Percentiles rank a stretch among this genome's conserved stretches.
Evolutionary conservation across 2,329 filamentous ascomycete species (phyloP).

Genomic region (Aquanectria penicillioides): DNA sequence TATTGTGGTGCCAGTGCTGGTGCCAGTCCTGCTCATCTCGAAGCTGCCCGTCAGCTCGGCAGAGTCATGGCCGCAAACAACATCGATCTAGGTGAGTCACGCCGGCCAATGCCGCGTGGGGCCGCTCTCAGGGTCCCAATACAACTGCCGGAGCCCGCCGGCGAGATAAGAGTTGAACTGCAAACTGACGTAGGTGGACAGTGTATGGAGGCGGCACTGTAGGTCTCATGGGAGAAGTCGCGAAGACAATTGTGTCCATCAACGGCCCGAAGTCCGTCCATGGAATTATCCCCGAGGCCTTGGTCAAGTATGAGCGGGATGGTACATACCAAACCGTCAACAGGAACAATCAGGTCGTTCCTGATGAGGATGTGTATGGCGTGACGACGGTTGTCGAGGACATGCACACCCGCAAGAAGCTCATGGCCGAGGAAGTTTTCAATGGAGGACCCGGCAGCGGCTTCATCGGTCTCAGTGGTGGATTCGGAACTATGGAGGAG

Average conservation of each 20-base stretch:
- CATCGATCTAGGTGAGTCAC: slow-evolving; percentile 73
- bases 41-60: slow-evolving; percentile 81
- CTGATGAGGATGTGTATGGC: slow-evolving; percentile 76
- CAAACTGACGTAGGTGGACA: slow-evolving; percentile 37
- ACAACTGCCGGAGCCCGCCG: background rate
- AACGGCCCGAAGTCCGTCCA: slow-evolving; percentile 85
- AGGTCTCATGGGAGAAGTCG: slow-evolving; percentile 94
- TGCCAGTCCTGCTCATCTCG: slow-evolving; percentile 77
- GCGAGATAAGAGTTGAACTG: background rate
- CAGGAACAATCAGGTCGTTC: slow-evolving; percentile 64
- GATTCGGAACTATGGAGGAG: slow-evolving; percentile 96
- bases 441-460: slow-evolving; percentile 83
- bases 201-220: slow-evolving; percentile 96
- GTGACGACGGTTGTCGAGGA: slow-evolving; percentile 88
- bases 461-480: slow-evolving; percentile 88
- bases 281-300: slow-evolving; percentile 89
- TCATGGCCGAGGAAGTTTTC: slow-evolving; percentile 92
- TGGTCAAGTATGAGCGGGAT: slow-evolving; percentile 82
- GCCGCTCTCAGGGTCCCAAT: background rate
- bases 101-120: background rate
- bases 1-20: slow-evolving; percentile 90
- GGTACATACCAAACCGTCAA: slow-evolving; percentile 60
- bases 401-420: slow-evolving; percentile 95
- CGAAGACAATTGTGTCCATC: slow-evolving; percentile 84
- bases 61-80: slow-evolving; percentile 77